Evolutionary conservation across 805 yeast species (phyloP), one percentile per base, ranked within the genome.

Genomic region (Nakazawaea siamensis): DNA sequence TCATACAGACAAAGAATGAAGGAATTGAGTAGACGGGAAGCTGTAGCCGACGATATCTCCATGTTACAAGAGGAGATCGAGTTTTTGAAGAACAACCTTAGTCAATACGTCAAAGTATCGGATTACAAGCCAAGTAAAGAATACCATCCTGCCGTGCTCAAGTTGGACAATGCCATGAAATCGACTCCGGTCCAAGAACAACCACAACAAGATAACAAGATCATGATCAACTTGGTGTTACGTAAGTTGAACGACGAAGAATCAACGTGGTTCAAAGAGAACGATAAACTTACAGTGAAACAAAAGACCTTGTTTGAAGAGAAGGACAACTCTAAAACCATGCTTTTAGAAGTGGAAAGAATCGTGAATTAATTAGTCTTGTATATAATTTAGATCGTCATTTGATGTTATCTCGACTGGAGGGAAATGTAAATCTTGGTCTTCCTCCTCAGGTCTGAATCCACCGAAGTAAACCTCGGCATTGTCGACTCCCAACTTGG

Each of bases 31-130:
- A 69, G 84, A 40, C 67, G 79, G 39, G 86, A 77, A 38, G 65
- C 70, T 0, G 70, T 83, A 5, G 74, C 73, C n/a, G 87, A 80
- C 47, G 94, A 84, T 51, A 78, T 85, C 26, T 57, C 66, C 34
- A 66, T 75, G 3, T 57, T 84, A 15, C 90, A 84, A 51, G 76
- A 71, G 35, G 90, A 84, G 48, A 76, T 84, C 30, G 76, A 68
- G 31, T 67, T 65, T 42, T 52, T 80, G 39, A 70, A 70, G 57
- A 47, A 50, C 29, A 70, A 74, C 52, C 52, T 79, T 33, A 52
- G 56, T 24, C 64, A 63, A 33, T 56, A 65, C 37, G 52, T 60
- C 35, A 52, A 58, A 47, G 39, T 68, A 1, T 76, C 71, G 21
- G 79, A 72, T 39, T 73, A 68, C 33, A 60, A 56, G 17, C 66